These are phyloP conservation scores for Linnemannia schmuckeri DNA, from an alignment of 192 early-diverging fungal genomes.

Conservation along the genomic window DNA sequence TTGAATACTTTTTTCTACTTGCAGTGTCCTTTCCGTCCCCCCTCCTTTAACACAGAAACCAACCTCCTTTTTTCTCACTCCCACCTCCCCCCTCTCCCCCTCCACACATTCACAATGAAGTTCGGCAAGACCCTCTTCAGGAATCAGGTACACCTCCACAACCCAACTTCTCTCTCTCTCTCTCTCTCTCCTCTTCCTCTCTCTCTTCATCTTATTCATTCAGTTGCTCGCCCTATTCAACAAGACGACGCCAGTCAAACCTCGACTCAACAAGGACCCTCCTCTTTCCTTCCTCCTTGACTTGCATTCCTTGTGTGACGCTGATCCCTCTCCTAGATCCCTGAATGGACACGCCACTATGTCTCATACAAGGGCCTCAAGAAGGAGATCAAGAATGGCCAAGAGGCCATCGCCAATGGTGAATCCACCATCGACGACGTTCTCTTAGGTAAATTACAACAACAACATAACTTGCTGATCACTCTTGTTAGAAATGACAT, in stretches of 20 bases:
- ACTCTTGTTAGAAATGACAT: neutral
- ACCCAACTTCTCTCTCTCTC: too few relatives aligned
- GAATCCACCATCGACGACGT: constrained; percentile 48
- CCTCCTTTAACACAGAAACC: neutral
- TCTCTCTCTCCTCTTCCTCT: neutral
- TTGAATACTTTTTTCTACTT: neutral
- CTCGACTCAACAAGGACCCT: neutral
- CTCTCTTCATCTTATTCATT: neutral
- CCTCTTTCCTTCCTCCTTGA: too few relatives aligned
- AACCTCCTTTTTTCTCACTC: too few relatives aligned
- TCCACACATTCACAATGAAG: constrained; percentile 57
- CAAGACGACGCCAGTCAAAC: neutral
- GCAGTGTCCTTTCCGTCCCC: neutral
- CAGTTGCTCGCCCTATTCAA: too few relatives aligned
- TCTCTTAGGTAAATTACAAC: constrained; percentile 45
- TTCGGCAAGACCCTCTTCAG: constrained; percentile 65
- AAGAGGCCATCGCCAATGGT: constrained; percentile 26
- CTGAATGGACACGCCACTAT: constrained; percentile 70
- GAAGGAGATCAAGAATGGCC: constrained; percentile 75
- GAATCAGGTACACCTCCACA: constrained; percentile 53
- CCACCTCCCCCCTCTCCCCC: neutral
- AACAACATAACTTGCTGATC: neutral
- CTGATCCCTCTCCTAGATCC: constrained; percentile 46
- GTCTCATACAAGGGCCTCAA: constrained; percentile 81
- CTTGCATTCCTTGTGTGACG: neutral